A percentile compares a stretch with the other conserved stretches of the same genome.
Evolutionary conservation across 2,329 filamentous ascomycete species (phyloP).

Genomic region (Paraconiothyrium sp.): DNA sequence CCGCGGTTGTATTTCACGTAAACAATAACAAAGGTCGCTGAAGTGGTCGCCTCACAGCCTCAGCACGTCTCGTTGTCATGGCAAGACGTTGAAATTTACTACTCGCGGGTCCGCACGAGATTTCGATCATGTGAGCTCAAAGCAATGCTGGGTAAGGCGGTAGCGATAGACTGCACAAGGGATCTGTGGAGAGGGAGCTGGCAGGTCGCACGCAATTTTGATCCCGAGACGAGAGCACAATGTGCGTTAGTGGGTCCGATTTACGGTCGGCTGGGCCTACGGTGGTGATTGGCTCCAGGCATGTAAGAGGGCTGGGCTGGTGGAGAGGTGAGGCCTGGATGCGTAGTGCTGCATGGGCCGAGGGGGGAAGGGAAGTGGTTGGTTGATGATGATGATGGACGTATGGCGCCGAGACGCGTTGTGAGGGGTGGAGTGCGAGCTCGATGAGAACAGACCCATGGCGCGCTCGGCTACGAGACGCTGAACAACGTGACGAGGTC

Average conservation of each 20-base stretch:
- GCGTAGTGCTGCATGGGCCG: slow-evolving; percentile 17
- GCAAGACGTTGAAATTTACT: slow-evolving; percentile 53
- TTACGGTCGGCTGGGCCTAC: slow-evolving; percentile 37
- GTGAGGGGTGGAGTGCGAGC: slow-evolving; percentile 10
- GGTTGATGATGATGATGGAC: slow-evolving; percentile 16
- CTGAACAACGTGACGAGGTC: background rate
- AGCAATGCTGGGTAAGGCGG: slow-evolving; percentile 50
- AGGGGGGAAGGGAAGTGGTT: slow-evolving; percentile 21
- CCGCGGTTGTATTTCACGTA: slow-evolving; percentile 24
- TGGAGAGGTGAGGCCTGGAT: slow-evolving; percentile 19
- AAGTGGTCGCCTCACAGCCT: slow-evolving; percentile 24
- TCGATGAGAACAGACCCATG: background rate
- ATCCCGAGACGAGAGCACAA: slow-evolving; percentile 47
- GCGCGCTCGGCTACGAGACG: background rate
- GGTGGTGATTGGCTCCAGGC: slow-evolving; percentile 24
- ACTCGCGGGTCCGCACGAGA: slow-evolving; percentile 47
- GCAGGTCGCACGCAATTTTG: slow-evolving; percentile 51
- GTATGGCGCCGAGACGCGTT: slow-evolving; percentile 18
- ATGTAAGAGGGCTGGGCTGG: slow-evolving; percentile 36
- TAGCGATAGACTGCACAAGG: slow-evolving; percentile 36
- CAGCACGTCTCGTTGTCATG: slow-evolving; percentile 26
- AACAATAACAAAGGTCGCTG: slow-evolving; percentile 31
- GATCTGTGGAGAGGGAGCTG: slow-evolving; percentile 38
- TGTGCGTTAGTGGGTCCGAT: slow-evolving; percentile 50
- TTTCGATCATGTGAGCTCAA: slow-evolving; percentile 51